Evolutionary conservation across 2,329 filamentous ascomycete species (phyloP), one percentile per base, ranked within the genome.

Genomic region (Pseudocercospora fuligena): DNA sequence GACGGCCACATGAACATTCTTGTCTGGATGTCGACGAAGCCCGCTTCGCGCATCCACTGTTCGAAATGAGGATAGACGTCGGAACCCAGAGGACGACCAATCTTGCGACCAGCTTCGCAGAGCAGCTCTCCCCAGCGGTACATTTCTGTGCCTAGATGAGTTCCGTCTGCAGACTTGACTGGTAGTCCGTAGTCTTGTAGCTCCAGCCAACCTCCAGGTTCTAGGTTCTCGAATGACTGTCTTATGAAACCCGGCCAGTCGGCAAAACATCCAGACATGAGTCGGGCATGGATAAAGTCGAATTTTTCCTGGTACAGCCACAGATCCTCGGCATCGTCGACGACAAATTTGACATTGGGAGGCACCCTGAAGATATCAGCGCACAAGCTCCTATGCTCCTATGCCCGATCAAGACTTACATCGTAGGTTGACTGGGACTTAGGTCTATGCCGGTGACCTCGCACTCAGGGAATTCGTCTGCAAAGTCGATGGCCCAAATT

Each of bases 251-350:
- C 77, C 3, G 79, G 78, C 75, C 86, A 87, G 70, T 89, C 81
- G n/a, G 80, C 78, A 47, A 90, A 81, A 31, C 83, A 81, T 27
- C 82, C 82, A 69, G 80, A 72, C 81, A 86, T 80, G 79, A 84
- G 73, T 73, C 83, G 72, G 78, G 82, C 72, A 82, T 85, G 80
- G 82, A 89, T 83, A 68, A 86, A 82, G 74, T 89, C 87, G 72
- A 86, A 88, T 14, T 75, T 76, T 61, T 84, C 79, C 3, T 80
- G 77, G 59, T 85, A 86, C 27, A 82, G 76, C 88, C 88, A 90
- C 8, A 86, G 82, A 56, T 85, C 81, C 69, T 89, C 86, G 60
- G 84, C 83, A 73, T 90, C 88, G 71, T 90, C 88, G 9, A 90
- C 82, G 65, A 88, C 80, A 77, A 89, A 89, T 7, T 81, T 81